Base-by-base conservation (phyloP, 2,329 filamentous ascomycete genomes). In the Huntiella decipiens region DNA sequence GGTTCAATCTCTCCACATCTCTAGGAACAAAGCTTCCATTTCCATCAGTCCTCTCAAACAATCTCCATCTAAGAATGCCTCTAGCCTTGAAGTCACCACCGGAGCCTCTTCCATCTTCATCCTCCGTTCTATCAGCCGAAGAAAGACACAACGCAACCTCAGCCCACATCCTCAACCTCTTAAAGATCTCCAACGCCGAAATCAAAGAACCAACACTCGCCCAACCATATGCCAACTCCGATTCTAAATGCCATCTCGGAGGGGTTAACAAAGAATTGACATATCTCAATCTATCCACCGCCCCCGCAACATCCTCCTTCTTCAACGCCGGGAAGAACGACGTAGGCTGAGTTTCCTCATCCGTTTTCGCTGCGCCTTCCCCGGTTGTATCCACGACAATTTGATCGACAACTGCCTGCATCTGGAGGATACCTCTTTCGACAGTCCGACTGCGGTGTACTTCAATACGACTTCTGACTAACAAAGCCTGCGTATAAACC, bases 401-500 rank as follows among this genome's bases (percentile, higher is more conserved):
- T 57, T 98, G 91, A 54, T 98, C 91, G 1, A 95, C 87, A 0
- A 98, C 75, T 1, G 87, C 87, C 61, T 98, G 91, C 53, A 98
- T 73, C 61, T 98, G 91, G 15, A 98, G 65, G 0, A 98, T 75
- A 39, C 85, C 84, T 50, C 91, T 71, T 62, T 98, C 91, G 34
- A 92, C 71, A 0, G 91, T 98, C 46, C 88, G 72, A 45, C 87
- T 84, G 45, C 77, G 74, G 61, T 92, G 87, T 0, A 87, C 71
- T 61, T 98, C 91, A 46, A 96, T 88, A 12, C 91, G 73, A 50
- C 84, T 93, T 38, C 91, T 74, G 1, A 96, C 82, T 0, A 98
- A 68, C 6, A 98, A 67, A 0, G 86, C 91, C 57, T 96, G 87
- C 0, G 91, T 95, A 58, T 96, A 96, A 32, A 95, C 79, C 59